A percentile compares a stretch with the other conserved stretches of the same genome.
Conservation (phyloP, 1,284 basidiomycete genomes). For the Cryptococcus jaspeensis region DNA sequence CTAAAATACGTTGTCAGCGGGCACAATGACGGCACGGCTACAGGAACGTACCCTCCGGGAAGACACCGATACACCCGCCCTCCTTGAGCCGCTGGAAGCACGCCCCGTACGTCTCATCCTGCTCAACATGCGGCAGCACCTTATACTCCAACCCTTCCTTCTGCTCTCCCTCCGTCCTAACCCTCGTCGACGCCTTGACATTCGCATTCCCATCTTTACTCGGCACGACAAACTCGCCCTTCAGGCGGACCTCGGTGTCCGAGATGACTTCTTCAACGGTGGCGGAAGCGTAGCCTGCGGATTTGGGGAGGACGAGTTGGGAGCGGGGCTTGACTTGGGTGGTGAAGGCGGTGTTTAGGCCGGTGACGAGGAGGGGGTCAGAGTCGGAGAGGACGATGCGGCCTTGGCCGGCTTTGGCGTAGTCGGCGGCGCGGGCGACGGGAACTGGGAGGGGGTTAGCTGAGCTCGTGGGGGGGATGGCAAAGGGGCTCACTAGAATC, state of each 20-base stretch:
- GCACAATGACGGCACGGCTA: not conserved
- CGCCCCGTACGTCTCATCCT: conserved; percentile 90
- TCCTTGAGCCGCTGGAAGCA: conserved; percentile 87
- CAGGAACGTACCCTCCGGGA: conserved; percentile 76
- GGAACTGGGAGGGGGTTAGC: conserved; percentile 62
- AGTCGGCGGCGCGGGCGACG: conserved; percentile 87
- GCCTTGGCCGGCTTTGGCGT: conserved; percentile 76
- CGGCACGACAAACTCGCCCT: conserved; percentile 70
- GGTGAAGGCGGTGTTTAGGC: conserved; percentile 73
- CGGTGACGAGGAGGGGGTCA: conserved; percentile 76
- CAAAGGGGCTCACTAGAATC: conserved; percentile 71
- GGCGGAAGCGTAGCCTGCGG: conserved; percentile 71
- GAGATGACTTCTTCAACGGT: conserved; percentile 87
- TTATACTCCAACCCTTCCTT: conserved; percentile 69
- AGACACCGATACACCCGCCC: conserved; percentile 90
- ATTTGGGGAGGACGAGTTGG: conserved; percentile 87
- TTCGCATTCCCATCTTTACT: conserved; percentile 55
- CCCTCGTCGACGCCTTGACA: conserved; percentile 69
- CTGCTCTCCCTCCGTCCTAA: conserved; percentile 64
- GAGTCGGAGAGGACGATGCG: conserved; percentile 67
- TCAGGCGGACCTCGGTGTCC: conserved; percentile 77
- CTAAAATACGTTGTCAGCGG: conserved; percentile 50
- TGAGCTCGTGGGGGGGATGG: not conserved
- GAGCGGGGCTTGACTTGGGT: conserved; percentile 74
- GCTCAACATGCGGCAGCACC: conserved; percentile 79